Base-by-base conservation (phyloP, 164 flowering plant species). In the Tetrastigma voinierianum region DNA sequence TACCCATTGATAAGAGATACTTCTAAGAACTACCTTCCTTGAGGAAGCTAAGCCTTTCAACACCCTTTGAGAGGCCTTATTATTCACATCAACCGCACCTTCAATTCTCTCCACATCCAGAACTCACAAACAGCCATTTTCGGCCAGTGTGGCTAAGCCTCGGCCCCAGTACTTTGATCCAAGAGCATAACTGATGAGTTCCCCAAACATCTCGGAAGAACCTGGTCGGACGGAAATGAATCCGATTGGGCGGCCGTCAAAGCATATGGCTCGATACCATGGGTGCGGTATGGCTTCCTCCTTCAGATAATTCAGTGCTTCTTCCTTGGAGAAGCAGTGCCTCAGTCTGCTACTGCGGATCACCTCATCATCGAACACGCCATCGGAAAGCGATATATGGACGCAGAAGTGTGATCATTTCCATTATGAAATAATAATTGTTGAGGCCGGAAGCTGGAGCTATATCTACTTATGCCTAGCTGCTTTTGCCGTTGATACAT, bases 321-420 rank as follows among this genome's bases (percentile, higher is more conserved):
- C 80, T 55, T 80, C 79, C 58, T 58, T 70, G 12, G 77, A 60
- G 6, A 76, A 59, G 67, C 49, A 43, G 24, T 72, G 52, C 69
- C 60, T 62, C 21, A 64, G 48, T 14, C 58, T 55, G 64, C 40
- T 18, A 63, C 20, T 25, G 3, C 20, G 9, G 1, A 56, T 61
- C 16, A 69, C 72, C n/a, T 44, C 16, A 7, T 68, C 72, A 15
- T 76, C 72, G n/a, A n/a, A 6, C 70, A 44, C 51, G 67, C 75
- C 68, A 68, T 79, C 65, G 12, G 76, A 71, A 10, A 60, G 14
- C n/a, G 24, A n/a, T 19, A 9, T 25, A 64, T 1, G 72, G 69
- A 1, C 76, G 72, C 18, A 73, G 51, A 3, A n/a, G n/a, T n/a
- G 72, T 18, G 66, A 73, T 64, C n/a, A n/a, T n/a, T n/a, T n/a